phyloP scores from a whole-genome alignment of 495 filamentous ascomycete genomes.

The Thozetella sp. region DNA sequence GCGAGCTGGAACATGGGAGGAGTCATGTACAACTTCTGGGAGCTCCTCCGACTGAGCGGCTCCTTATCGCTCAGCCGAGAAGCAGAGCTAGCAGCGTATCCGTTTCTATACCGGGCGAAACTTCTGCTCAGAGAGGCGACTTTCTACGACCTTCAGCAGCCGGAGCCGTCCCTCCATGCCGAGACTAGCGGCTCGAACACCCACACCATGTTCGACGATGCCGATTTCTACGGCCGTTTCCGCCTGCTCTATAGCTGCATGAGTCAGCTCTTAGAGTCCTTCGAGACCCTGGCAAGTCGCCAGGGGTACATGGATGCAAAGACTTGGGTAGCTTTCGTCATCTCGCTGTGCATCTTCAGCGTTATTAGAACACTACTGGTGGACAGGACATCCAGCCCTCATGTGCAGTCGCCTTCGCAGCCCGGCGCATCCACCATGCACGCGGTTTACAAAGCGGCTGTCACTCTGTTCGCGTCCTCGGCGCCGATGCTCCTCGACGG shows the following conservation, averaged over 20 bases:
- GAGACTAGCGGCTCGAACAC: conserved; percentile 36
- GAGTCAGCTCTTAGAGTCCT: conserved; percentile 46
- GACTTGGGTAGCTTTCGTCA: conserved; percentile 46
- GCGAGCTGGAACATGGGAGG: conserved; percentile 48
- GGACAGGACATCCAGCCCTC: conserved; percentile 38
- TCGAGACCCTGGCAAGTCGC: conserved; percentile 40
- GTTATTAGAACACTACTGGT: conserved; percentile 46
- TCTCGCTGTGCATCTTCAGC: conserved; percentile 52
- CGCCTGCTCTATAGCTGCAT: conserved; percentile 48
- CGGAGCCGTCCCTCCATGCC: conserved; percentile 44
- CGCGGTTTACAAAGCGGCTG: conserved; percentile 46
- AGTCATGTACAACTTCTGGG: conserved; percentile 44
- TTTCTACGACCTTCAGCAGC: conserved; percentile 49
- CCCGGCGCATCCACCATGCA: conserved; percentile 38
- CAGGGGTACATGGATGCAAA: conserved; percentile 33
- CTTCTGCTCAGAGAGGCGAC: conserved; percentile 47
- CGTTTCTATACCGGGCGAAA: conserved; percentile 48
- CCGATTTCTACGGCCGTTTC: conserved; percentile 43
- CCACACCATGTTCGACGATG: conserved; percentile 36
- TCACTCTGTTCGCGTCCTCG: conserved; percentile 40
- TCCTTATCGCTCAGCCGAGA: conserved; percentile 41
- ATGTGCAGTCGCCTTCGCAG: conserved; percentile 29
- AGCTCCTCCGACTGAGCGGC: conserved; percentile 43
- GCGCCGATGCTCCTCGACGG: conserved; percentile 43
- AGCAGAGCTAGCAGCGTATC: conserved; percentile 37